Evolutionary conservation across 169 alveolate genomes (phyloP).

Genomic region (Perkinsus marinus): DNA sequence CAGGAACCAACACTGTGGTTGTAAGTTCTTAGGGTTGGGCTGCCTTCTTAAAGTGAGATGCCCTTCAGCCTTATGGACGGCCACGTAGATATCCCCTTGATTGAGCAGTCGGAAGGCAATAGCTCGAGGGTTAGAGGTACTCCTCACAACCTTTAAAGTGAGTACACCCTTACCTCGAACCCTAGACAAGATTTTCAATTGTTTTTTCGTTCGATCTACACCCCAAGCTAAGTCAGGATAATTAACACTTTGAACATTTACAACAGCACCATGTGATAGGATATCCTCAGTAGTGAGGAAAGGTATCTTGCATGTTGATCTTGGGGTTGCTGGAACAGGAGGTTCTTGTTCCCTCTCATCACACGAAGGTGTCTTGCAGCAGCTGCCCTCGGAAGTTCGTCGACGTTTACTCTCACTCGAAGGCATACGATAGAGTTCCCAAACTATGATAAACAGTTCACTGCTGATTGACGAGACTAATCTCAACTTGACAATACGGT

Average conservation of each 20-base stretch:
- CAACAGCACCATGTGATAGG: not conserved
- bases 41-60: not conserved
- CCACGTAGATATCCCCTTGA: not conserved
- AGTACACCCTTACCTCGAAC: not conserved
- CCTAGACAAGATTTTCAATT: not conserved
- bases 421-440: not conserved
- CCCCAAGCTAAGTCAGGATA: not conserved
- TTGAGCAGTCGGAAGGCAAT: not conserved
- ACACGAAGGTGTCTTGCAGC: not conserved
- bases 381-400: not conserved
- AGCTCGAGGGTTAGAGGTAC: not conserved
- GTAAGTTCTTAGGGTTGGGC: not conserved
- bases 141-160: not conserved
- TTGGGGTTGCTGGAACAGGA: not conserved
- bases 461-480: not conserved
- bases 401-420: not conserved
- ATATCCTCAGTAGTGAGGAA: not conserved
- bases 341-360: not conserved
- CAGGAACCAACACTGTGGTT: not conserved
- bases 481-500: no score
- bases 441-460: not conserved
- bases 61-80: not conserved
- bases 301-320: not conserved
- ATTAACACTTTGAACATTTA: not conserved
- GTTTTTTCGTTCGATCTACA: not conserved